Evolutionary conservation across 2,329 filamentous ascomycete genomes (phyloP).

Genomic region (Aspergillus sp.): DNA sequence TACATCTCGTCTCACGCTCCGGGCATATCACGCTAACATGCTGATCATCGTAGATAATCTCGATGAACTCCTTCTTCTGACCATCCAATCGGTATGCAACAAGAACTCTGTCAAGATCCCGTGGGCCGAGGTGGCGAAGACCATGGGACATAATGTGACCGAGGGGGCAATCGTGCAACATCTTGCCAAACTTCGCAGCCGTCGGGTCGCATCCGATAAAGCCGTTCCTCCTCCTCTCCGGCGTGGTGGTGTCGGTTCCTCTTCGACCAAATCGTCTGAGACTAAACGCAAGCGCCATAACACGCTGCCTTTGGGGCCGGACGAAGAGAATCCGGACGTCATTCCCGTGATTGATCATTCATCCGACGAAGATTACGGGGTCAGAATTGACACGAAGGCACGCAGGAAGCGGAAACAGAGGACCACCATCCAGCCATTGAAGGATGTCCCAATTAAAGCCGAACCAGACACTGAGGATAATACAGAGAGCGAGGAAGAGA

Average conservation of each 20-base stretch:
- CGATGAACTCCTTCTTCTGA: conserved; percentile 43
- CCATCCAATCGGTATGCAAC: conserved; percentile 42
- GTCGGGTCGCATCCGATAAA: conserved; percentile 30
- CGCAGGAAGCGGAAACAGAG: neutral
- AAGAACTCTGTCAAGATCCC: conserved; percentile 38
- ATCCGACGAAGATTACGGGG: conserved; percentile 7
- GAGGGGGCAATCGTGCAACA: conserved; percentile 48
- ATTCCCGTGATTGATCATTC: conserved; percentile 1
- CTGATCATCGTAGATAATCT: conserved; percentile 36
- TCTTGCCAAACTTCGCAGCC: conserved; percentile 42
- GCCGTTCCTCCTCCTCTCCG: conserved; percentile 40
- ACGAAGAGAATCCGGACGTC: neutral
- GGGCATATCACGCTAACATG: neutral
- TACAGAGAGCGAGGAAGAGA: neutral
- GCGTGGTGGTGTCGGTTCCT: conserved; percentile 26
- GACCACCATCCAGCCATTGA: neutral
- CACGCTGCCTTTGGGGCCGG: neutral
- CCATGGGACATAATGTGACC: conserved; percentile 40
- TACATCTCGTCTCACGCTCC: neutral
- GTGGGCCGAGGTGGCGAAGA: conserved; percentile 38
- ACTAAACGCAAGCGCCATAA: neutral
- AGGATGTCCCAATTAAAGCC: conserved; percentile 1
- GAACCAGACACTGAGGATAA: conserved; percentile 10
- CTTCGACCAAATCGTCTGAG: conserved; percentile 7
- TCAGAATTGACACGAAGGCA: neutral